These are phyloP conservation scores for Hirsutella minnesotensis DNA, from an alignment of 2,329 filamentous ascomycete genomes.

Conservation along the genomic window DNA sequence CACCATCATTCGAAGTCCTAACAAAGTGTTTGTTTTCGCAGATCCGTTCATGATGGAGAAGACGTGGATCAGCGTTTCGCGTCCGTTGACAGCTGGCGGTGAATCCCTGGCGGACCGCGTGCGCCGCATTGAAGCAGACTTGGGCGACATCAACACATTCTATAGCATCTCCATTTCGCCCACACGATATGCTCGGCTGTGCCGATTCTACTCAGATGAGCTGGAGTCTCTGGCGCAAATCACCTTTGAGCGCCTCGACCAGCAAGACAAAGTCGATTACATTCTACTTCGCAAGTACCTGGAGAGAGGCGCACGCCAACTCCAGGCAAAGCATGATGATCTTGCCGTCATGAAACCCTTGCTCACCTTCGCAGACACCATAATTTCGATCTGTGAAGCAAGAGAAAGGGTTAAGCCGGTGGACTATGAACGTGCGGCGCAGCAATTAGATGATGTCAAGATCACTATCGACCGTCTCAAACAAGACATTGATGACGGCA, in stretches of 20 bases:
- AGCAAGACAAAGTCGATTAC: conserved; percentile 36
- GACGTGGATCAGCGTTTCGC: conserved; percentile 9
- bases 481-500: conserved; percentile 20
- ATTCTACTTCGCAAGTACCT: conserved; percentile 37
- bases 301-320: conserved; percentile 18
- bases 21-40: too few species aligned
- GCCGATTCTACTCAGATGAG: conserved; percentile 28
- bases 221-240: conserved; percentile 16
- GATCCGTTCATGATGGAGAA: conserved; percentile 3
- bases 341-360: conserved; percentile 25
- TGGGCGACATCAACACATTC: conserved; percentile 33
- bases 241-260: conserved; percentile 17
- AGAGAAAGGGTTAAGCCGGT: conserved; percentile 32
- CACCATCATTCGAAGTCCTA: too few species aligned
- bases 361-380: conserved; percentile 29
- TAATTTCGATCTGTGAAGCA: conserved; percentile 34
- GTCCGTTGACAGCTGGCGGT: conserved; percentile 1
- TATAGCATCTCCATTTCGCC: conserved; percentile 36
- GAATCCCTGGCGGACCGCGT: conserved; percentile 29
- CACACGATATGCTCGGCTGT: conserved; percentile 24
- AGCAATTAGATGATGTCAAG: conserved; percentile 24
- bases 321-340: conserved; percentile 25
- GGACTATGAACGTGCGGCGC: conserved; percentile 29
- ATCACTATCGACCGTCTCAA: conserved; percentile 20
- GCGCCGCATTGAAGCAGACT: conserved; percentile 29